These are phyloP conservation scores for Parietaria judaica DNA, from an alignment of 306 rosid species.

Conservation along the genomic window DNA sequence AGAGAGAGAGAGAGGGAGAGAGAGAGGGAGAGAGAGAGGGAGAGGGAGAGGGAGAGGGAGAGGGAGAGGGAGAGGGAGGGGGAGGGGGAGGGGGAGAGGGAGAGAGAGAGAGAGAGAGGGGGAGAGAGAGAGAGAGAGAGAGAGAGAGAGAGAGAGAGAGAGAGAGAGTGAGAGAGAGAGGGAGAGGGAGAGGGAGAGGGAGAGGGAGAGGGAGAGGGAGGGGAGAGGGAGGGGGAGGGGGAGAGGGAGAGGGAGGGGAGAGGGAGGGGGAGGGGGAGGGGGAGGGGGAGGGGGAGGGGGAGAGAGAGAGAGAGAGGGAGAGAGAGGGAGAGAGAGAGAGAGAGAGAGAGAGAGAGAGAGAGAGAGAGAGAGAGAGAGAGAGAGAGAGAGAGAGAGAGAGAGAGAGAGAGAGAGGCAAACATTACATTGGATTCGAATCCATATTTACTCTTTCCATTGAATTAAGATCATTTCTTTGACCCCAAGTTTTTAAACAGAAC, in stretches of 20 bases:
- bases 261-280: neutral
- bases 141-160: neutral
- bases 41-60: neutral
- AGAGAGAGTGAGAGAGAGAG: neutral
- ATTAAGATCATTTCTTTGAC: conserved; percentile 26
- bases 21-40: neutral
- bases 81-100: no score
- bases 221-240: no score
- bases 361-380: neutral
- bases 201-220: neutral
- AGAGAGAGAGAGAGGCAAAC: neutral
- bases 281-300: no score
- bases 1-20: neutral
- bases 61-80: neutral
- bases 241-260: neutral
- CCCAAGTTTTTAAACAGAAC: neutral
- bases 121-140: neutral
- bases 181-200: neutral
- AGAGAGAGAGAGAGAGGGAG: neutral
- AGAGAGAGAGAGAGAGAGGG: neutral
- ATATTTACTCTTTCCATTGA: conserved; percentile 16
- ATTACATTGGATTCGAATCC: conserved; percentile 18
- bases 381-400: neutral
- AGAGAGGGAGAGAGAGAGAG: neutral
- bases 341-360: neutral